A percentile compares a stretch with the other conserved stretches of the same genome.
These are phyloP conservation scores for Coelastrella sp. DNA, from an alignment of 139 green algal species.

Conservation along the genomic window DNA sequence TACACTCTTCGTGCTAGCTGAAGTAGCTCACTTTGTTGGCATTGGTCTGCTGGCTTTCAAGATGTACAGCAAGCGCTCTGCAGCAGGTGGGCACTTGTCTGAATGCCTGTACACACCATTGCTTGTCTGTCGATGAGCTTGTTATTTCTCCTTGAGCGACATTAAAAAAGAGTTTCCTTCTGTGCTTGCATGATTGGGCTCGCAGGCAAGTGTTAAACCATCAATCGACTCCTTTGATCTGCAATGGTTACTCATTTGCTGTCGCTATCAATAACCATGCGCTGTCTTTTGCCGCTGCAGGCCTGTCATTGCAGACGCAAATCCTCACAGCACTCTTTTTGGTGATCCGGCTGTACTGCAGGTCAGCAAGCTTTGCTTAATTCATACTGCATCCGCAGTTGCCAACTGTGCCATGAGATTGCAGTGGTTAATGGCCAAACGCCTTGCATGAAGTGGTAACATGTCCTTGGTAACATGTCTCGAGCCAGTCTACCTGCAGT, in stretches of 20 bases:
- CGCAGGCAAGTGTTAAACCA: no score
- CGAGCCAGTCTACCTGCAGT: no score
- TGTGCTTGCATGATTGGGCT: no score
- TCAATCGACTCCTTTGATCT: no score
- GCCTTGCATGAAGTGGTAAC: no score
- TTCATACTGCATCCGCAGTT: background rate
- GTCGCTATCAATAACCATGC: background rate
- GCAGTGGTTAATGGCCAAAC: no score
- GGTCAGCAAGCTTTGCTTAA: conserved; percentile 47
- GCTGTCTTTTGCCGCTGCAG: conserved; percentile 56
- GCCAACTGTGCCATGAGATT: no score
- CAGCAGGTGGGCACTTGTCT: conserved; percentile 73
- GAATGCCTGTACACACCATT: background rate
- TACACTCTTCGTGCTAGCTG: conserved; percentile 95
- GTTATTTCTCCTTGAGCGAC: no score
- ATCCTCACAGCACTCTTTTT: conserved; percentile 95
- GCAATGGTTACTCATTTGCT: background rate
- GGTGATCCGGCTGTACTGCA: conserved; percentile 91
- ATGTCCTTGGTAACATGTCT: no score
- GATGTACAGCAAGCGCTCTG: conserved; percentile 88
- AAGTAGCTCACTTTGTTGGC: conserved; percentile 93
- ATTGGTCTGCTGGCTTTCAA: conserved; percentile 96
- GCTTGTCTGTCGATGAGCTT: background rate
- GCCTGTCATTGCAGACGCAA: conserved; percentile 92
- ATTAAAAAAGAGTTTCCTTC: background rate